Conservation (phyloP, 106 monocot species). For the Dendrobium catenatum region DNA sequence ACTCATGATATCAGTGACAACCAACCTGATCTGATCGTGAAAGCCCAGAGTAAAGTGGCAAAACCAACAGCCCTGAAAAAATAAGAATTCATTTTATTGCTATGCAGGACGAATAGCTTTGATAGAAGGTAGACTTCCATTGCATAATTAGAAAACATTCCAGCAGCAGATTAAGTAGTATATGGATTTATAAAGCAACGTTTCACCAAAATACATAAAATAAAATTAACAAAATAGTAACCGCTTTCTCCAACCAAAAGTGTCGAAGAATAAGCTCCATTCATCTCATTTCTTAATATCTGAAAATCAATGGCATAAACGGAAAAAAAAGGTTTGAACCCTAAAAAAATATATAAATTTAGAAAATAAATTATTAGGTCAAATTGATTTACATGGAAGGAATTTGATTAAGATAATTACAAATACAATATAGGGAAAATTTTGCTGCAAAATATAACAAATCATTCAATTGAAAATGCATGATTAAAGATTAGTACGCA, state of each 20-base stretch:
- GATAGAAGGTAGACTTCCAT: background rate
- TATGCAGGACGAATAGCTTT: background rate
- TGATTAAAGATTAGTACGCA: background rate
- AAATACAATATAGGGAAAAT: background rate
- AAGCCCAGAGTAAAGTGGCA: slow-evolving; percentile 92
- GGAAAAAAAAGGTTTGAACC: background rate
- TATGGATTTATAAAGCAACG: background rate
- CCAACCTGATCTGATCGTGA: slow-evolving; percentile 77
- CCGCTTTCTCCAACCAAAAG: background rate
- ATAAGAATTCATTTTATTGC: background rate
- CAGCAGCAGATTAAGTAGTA: background rate
- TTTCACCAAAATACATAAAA: background rate
- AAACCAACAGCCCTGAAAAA: slow-evolving; percentile 60
- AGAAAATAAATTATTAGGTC: background rate
- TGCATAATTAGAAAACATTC: background rate
- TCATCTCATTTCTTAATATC: background rate
- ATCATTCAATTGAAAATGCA: background rate
- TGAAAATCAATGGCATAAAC: background rate
- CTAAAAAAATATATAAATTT: background rate
- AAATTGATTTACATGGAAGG: background rate
- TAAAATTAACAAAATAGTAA: background rate
- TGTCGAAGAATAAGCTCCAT: background rate
- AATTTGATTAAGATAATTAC: background rate
- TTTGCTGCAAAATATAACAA: background rate
- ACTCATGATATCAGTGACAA: slow-evolving; percentile 4